Evolutionary conservation across 106 monocot genomes (phyloP).

Genomic region (Dactylorhiza incarnata): DNA sequence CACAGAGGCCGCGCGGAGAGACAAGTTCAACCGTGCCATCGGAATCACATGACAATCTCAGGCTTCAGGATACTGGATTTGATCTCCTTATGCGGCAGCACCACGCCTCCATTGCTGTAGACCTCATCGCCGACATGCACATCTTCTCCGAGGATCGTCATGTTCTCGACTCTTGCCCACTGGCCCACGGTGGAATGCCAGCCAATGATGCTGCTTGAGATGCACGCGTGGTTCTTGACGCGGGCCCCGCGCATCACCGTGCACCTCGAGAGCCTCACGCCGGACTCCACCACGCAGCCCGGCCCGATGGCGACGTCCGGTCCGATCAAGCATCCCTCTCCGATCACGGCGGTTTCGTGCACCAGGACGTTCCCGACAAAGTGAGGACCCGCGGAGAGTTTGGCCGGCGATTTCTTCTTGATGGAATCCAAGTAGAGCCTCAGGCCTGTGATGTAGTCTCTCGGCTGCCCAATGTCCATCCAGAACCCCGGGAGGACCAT

Average conservation of each 20-base stretch:
- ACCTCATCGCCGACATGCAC: slow-evolving; percentile 77
- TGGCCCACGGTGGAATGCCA: slow-evolving; percentile 72
- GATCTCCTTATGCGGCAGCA: slow-evolving; percentile 84
- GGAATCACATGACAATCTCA: slow-evolving; percentile 39
- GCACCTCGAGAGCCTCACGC: slow-evolving; percentile 62
- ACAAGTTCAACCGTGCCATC: background rate
- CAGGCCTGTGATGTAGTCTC: slow-evolving; percentile 52
- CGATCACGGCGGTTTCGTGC: slow-evolving; percentile 36
- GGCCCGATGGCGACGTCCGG: slow-evolving; percentile 52
- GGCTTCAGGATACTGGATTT: slow-evolving; percentile 64
- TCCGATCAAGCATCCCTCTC: slow-evolving; percentile 46
- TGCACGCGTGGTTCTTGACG: slow-evolving; percentile 59
- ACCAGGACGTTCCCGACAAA: slow-evolving; percentile 51
- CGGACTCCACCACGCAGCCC: slow-evolving; percentile 51
- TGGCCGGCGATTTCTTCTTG: slow-evolving; percentile 11
- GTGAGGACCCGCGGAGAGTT: slow-evolving; percentile 18
- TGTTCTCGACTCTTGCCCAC: slow-evolving; percentile 73
- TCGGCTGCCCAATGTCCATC: slow-evolving; percentile 65
- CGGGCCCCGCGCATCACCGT: slow-evolving; percentile 62
- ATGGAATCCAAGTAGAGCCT: slow-evolving; percentile 39
- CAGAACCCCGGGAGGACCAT: slow-evolving; percentile 65
- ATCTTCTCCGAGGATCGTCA: slow-evolving; percentile 71
- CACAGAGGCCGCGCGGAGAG: background rate
- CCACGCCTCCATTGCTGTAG: slow-evolving; percentile 65
- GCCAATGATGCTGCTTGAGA: slow-evolving; percentile 69